phyloP scores from a whole-genome alignment of 192 early-diverging fungal genomes.

The Ramicandelaber brevisporus region DNA sequence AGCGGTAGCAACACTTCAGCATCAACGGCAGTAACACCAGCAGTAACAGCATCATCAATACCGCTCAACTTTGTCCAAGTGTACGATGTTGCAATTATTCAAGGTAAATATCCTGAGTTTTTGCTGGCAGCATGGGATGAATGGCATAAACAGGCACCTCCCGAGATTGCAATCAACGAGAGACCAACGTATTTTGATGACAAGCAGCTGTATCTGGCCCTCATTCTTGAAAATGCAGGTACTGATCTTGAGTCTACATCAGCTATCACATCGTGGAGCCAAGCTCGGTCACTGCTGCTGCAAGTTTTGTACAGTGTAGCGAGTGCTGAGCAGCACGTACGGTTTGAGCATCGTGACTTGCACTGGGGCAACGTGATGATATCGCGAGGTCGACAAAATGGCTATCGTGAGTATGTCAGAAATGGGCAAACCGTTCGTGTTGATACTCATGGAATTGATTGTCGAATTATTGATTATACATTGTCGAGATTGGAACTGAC shows the following conservation, averaged over 20 bases:
- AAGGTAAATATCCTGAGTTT: conserved; percentile 31
- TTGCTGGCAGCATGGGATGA: conserved; percentile 48
- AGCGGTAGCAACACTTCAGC: conserved; percentile 9
- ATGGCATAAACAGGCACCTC: conserved; percentile 25
- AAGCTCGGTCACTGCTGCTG: conserved; percentile 32
- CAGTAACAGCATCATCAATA: conserved; percentile 13
- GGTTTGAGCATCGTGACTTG: conserved; percentile 41
- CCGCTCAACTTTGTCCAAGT: conserved; percentile 17
- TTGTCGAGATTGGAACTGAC: conserved; percentile 28
- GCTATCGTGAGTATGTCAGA: conserved; percentile 19
- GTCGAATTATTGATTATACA: conserved; percentile 48
- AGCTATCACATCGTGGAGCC: conserved; percentile 24
- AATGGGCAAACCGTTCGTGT: no score
- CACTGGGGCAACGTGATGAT: conserved; percentile 55
- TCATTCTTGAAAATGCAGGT: conserved; percentile 49
- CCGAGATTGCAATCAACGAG: conserved; percentile 35
- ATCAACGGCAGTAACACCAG: conserved; percentile 11
- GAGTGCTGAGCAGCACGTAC: conserved; percentile 21
- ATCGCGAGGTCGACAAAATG: conserved; percentile 14
- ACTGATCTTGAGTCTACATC: conserved; percentile 27
- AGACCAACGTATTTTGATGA: conserved; percentile 39
- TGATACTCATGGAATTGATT: no score
- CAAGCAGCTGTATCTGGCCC: conserved; percentile 45
- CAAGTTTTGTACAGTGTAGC: conserved; percentile 36
- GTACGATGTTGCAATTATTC: conserved; percentile 32